Percentiles rank a stretch among this genome's conserved stretches.
Conservation (phyloP, 2,329 filamentous ascomycete species). For the Aspergillus tamarii region DNA sequence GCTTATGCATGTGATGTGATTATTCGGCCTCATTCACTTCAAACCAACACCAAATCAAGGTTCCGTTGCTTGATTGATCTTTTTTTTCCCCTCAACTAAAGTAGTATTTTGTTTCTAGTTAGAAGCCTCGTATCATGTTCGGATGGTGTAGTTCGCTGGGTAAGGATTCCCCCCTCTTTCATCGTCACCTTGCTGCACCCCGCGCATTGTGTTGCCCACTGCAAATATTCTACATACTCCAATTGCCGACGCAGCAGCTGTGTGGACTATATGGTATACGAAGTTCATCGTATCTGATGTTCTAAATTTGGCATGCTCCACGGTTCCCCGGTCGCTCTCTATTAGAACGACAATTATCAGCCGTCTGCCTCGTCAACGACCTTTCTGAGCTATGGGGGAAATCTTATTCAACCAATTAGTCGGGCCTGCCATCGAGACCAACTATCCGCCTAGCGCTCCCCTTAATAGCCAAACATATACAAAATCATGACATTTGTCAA, state of each 20-base stretch:
- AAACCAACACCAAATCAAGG: neutral
- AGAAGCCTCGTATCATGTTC: constrained; percentile 31
- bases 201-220: neutral
- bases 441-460: neutral
- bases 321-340: neutral
- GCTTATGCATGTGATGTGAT: neutral
- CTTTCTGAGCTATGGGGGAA: neutral
- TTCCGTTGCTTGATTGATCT: neutral
- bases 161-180: constrained; percentile 25
- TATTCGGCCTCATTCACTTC: neutral
- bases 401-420: neutral
- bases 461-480: neutral
- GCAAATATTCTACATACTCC: constrained; percentile 1
- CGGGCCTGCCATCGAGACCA: neutral
- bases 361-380: too few relatives aligned
- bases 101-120: neutral
- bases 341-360: neutral
- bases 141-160: constrained; percentile 38
- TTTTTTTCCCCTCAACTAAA: neutral
- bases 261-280: neutral
- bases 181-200: neutral
- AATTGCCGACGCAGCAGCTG: neutral
- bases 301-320: neutral
- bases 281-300: neutral
- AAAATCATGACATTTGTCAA: neutral